Conservation (phyloP, 129 eudicot genomes). For the Escallonia rubra region DNA sequence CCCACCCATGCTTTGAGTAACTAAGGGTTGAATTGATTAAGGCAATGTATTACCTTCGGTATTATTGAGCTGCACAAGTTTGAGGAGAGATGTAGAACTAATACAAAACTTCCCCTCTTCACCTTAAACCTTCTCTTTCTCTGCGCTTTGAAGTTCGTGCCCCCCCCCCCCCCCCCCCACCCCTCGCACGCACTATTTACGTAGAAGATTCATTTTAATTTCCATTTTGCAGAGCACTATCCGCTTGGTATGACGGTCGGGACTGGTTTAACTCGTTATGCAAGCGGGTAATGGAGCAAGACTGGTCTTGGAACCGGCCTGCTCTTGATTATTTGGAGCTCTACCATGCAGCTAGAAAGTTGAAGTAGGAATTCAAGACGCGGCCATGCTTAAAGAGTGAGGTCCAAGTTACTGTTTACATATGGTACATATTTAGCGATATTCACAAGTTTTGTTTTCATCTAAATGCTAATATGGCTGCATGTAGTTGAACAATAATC, state of each 20-base stretch:
- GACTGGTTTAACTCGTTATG: constrained; percentile 86
- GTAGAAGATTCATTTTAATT: background rate
- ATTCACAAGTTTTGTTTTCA: constrained; percentile 4
- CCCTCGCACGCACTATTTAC: background rate
- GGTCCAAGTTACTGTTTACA: constrained; percentile 2
- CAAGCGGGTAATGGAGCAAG: constrained; percentile 97
- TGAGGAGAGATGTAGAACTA: too few relatives aligned
- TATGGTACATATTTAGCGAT: constrained; percentile 28
- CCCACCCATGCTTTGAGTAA: too few relatives aligned
- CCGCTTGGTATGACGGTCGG: constrained; percentile 85
- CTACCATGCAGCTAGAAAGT: constrained; percentile 87
- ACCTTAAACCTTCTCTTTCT: too few relatives aligned
- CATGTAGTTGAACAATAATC: constrained; percentile 10
- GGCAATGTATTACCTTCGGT: too few relatives aligned
- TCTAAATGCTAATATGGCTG: constrained; percentile 11
- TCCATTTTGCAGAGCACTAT: constrained; percentile 55
- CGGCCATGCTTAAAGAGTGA: constrained; percentile 3
- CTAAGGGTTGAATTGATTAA: too few relatives aligned
- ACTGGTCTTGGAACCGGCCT: constrained; percentile 99
- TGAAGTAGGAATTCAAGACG: constrained; percentile 10
- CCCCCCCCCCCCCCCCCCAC: background rate
- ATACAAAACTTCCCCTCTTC: too few relatives aligned
- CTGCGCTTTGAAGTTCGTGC: too few relatives aligned
- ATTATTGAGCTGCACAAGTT: too few relatives aligned
- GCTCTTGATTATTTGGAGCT: constrained; percentile 97